A percentile compares a stretch with the other conserved stretches of the same genome.
Conservation (phyloP, 495 filamentous ascomycete species). For the Parathielavia hyrcaniae region DNA sequence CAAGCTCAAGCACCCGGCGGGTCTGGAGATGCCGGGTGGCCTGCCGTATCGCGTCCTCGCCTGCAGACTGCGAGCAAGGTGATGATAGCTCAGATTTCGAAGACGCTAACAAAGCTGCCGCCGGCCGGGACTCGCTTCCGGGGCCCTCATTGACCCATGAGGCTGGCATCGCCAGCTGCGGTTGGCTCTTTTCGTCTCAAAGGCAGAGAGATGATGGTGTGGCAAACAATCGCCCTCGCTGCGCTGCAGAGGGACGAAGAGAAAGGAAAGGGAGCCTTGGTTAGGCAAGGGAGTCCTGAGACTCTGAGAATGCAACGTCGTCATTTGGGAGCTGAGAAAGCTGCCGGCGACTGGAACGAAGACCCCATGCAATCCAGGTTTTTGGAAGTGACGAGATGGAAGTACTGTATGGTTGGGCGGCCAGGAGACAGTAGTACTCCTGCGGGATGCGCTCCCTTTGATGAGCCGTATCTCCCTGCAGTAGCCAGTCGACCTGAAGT, state of each 20-base stretch:
- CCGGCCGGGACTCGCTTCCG: background rate
- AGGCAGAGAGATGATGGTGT: background rate
- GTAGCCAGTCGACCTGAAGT: background rate
- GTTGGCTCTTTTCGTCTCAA: background rate
- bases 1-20: background rate
- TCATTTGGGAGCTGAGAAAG: slow-evolving; percentile 4
- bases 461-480: background rate
- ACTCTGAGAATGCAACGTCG: background rate
- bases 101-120: background rate
- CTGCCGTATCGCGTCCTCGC: slow-evolving; percentile 9
- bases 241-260: background rate
- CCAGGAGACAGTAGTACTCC: background rate
- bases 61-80: slow-evolving; percentile 5
- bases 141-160: background rate
- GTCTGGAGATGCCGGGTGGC: background rate
- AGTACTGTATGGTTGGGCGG: background rate
- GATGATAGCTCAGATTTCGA: slow-evolving; percentile 7
- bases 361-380: too few species aligned
- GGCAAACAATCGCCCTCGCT: background rate
- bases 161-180: background rate
- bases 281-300: slow-evolving; percentile 6
- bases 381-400: background rate
- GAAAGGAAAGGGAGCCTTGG: slow-evolving; percentile 2
- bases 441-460: background rate
- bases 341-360: too few species aligned